Evolutionary conservation across 116 monocot species (phyloP), one percentile per base, ranked within the genome.

Genomic region (Posidonia oceanica): DNA sequence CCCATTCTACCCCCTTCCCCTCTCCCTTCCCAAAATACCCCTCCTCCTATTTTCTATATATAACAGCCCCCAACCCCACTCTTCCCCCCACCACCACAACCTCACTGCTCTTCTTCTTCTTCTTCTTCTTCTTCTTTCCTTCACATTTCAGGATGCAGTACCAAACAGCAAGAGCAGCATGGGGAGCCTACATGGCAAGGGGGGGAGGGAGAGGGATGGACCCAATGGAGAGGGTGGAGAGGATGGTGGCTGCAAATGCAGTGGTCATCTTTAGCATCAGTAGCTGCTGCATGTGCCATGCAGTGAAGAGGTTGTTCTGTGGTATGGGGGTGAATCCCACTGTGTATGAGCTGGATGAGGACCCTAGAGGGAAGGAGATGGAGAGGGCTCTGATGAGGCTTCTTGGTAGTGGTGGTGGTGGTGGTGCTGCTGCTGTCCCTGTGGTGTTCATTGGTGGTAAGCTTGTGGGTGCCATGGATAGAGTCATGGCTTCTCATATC

Each of bases 271-370:
- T 85, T 64, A 85, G 85, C 76, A 61, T 82, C 59, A 85, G 82
- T 76, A 73, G 58, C 7, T 85, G 85, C 74, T 85, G 85, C 82
- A 85, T 85, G 85, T 85, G 85, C 76, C 85, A 85, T 70, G 81
- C 85, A 14, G 77, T 85, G 71, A 85, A 85, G 82, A 72, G 82
- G 22, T 71, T 85, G 62, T 82, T 85, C 76, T 82, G 79, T 70
- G 85, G 81, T 12, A 79, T 85, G 79, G 85, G 85, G n/a, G 85
- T 85, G 29, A 76, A 69, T 69, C 85, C 85, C 4, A 71, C 85
- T 20, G 79, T 85, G 14, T 74, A 82, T 68, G 85, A 85, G 79
- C 76, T 85, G 0, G 85, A 85, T 75, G 72, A 76, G 67, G 79
- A 85, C 68, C 82, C 82, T 1, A 70, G 78, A 13, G 85, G 82